Evolutionary conservation across 768 basidiomycete genomes (phyloP).

Genomic region (Mycena filopes): DNA sequence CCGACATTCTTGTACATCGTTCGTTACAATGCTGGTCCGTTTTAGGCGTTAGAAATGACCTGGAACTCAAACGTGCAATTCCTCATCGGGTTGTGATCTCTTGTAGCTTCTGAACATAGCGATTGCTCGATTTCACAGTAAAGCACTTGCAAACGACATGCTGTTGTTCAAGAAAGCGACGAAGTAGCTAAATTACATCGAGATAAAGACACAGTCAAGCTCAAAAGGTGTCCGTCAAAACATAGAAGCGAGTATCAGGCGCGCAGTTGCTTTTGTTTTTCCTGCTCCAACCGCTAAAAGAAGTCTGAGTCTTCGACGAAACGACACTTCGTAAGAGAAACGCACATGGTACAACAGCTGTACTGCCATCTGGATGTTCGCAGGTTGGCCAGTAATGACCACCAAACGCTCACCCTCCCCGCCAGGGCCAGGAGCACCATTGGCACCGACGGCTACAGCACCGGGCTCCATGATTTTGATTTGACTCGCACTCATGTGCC

Average conservation of each 20-base stretch:
- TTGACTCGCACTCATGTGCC: slow-evolving; percentile 93
- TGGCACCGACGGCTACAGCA: slow-evolving; percentile 73
- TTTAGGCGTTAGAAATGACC: too few relatives aligned
- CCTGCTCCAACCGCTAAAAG: slow-evolving; percentile 82
- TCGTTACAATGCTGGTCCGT: too few relatives aligned
- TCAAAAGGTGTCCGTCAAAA: slow-evolving; percentile 19
- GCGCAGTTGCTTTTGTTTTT: slow-evolving; percentile 85
- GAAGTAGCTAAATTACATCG: slow-evolving; percentile 22
- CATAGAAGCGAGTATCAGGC: slow-evolving; percentile 41
- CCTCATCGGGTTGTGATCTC: too few relatives aligned
- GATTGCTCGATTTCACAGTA: too few relatives aligned
- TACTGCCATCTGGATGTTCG: slow-evolving; percentile 97
- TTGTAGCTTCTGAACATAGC: too few relatives aligned
- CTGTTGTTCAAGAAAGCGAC: slow-evolving; percentile 19
- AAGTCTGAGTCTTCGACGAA: slow-evolving; percentile 2
- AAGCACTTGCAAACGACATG: not conserved
- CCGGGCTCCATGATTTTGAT: slow-evolving; percentile 99
- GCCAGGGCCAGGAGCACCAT: slow-evolving; percentile 75
- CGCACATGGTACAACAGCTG: slow-evolving; percentile 87
- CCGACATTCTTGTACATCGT: too few relatives aligned
- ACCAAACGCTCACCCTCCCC: slow-evolving; percentile 92
- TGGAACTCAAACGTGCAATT: too few relatives aligned
- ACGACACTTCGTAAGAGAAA: slow-evolving; percentile 27
- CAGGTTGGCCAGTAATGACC: slow-evolving; percentile 95
- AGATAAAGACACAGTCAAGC: slow-evolving; percentile 9